These are phyloP conservation scores for Neofusicoccum ribis DNA, from an alignment of 2,329 filamentous ascomycete species.

Conservation along the genomic window DNA sequence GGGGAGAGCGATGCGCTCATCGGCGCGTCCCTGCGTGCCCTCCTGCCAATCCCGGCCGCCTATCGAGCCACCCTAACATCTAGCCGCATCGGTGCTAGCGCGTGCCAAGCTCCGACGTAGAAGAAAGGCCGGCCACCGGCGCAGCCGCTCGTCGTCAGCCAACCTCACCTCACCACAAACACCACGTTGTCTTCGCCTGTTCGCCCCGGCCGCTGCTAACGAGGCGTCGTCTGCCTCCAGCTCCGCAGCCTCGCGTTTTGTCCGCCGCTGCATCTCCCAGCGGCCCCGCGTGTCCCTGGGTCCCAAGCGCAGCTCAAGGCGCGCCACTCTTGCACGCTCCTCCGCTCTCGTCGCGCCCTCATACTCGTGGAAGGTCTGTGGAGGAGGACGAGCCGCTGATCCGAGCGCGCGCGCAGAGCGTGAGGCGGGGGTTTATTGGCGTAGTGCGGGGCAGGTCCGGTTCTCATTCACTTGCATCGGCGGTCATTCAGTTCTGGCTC, in stretches of 20 bases:
- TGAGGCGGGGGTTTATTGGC: conserved; percentile 15
- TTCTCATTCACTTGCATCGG: conserved; percentile 23
- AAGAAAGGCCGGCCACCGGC: conserved; percentile 9
- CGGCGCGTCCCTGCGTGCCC: background rate
- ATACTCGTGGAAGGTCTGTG: conserved; percentile 13
- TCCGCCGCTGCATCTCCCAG: background rate
- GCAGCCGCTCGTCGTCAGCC: conserved; percentile 5
- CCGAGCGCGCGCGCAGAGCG: background rate
- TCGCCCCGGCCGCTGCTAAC: background rate
- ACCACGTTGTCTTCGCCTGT: conserved; percentile 1
- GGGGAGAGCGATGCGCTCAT: conserved; percentile 12
- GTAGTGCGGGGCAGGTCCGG: conserved; percentile 18
- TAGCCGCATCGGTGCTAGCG: background rate
- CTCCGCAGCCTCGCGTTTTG: background rate
- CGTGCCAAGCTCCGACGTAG: background rate
- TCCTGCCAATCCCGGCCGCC: conserved; percentile 8
- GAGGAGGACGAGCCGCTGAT: conserved; percentile 7
- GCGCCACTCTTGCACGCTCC: background rate
- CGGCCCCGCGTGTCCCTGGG: background rate
- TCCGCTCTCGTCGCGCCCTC: background rate
- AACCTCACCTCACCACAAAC: conserved; percentile 13
- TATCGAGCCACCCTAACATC: background rate
- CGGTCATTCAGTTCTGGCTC: conserved; percentile 29
- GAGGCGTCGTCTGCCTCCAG: background rate
- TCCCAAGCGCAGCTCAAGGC: background rate